Evolutionary conservation across 2,329 filamentous ascomycete species (phyloP).

Genomic region (Calonectria henricotiae): DNA sequence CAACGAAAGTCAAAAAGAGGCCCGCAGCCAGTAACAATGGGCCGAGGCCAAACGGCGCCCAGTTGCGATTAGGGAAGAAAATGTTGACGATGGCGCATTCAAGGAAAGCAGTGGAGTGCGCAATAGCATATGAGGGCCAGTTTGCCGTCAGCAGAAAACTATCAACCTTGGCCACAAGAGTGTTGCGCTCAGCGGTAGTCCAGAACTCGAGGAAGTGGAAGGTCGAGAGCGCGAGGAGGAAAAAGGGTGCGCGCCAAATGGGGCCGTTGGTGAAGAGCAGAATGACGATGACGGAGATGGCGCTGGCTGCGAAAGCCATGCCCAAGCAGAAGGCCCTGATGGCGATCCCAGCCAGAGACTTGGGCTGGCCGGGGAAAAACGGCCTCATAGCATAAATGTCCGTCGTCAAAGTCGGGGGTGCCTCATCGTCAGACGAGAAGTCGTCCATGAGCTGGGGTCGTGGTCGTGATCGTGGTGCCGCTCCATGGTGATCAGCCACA

Average conservation of each 20-base stretch:
- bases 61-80: conserved; percentile 68
- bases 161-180: conserved; percentile 77
- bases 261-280: conserved; percentile 62
- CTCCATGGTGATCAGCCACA: conserved; percentile 42
- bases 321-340: conserved; percentile 72
- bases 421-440: conserved; percentile 36
- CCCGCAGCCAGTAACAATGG: conserved; percentile 70
- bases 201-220: conserved; percentile 99
- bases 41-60: conserved; percentile 64
- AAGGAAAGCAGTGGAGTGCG: conserved; percentile 81
- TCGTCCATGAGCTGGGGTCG: conserved; percentile 37
- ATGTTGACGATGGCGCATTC: conserved; percentile 79
- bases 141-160: conserved; percentile 91
- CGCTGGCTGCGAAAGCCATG: conserved; percentile 59
- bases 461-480: conserved; percentile 25
- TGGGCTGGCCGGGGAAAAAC: conserved; percentile 65
- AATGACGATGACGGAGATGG: conserved; percentile 54
- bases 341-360: conserved; percentile 75
- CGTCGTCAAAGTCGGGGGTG: conserved; percentile 45
- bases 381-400: conserved; percentile 54
- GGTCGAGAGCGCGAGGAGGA: conserved; percentile 77
- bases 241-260: conserved; percentile 77
- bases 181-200: conserved; percentile 89
- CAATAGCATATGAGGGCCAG: conserved; percentile 86
- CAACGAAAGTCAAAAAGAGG: conserved; percentile 75